A percentile compares a stretch with the other conserved stretches of the same genome.
phyloP scores from a whole-genome alignment of 495 filamentous ascomycete genomes.

The Margaritispora aquatica region DNA sequence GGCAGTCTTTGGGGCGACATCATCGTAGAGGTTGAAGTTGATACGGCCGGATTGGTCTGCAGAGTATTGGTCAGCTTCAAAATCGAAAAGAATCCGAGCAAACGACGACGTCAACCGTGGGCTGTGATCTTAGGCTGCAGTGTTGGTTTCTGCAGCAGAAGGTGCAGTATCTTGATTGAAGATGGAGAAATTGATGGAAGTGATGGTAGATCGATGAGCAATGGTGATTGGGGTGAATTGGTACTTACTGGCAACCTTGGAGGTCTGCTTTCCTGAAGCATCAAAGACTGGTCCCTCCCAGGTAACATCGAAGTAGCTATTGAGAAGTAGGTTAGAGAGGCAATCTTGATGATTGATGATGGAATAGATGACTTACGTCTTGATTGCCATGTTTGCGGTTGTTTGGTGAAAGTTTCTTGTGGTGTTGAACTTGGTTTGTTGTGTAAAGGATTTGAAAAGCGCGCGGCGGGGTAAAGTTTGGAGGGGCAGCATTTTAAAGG shows the following conservation, averaged over 20 bases:
- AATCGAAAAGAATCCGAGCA: conserved; percentile 1
- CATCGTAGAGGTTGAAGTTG: conserved; percentile 85
- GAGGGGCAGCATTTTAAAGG: background rate
- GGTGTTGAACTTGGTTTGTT: conserved; percentile 9
- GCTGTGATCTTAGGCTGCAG: background rate
- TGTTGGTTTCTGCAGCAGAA: background rate
- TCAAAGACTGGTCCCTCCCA: conserved; percentile 65
- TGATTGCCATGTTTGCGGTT: conserved; percentile 57
- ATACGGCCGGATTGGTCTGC: conserved; percentile 73
- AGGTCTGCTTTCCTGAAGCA: conserved; percentile 45
- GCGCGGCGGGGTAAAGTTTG: background rate
- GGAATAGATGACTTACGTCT: conserved; percentile 29
- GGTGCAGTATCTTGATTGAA: background rate
- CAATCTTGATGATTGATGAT: background rate
- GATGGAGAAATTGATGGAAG: conserved; percentile 1
- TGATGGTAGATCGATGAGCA: conserved; percentile 16
- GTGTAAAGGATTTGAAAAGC: conserved; percentile 1
- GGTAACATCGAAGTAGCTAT: conserved; percentile 54
- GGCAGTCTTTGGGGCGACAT: conserved; percentile 81
- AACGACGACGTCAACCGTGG: conserved; percentile 7
- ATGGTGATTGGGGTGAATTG: conserved; percentile 9
- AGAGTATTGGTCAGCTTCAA: conserved; percentile 16
- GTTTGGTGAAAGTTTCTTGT: conserved; percentile 50
- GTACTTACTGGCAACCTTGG: conserved; percentile 54
- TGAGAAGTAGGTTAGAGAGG: conserved; percentile 1